phyloP scores from a whole-genome alignment of 2,329 filamentous ascomycete genomes.

The Hirsutella rhossiliensis region DNA sequence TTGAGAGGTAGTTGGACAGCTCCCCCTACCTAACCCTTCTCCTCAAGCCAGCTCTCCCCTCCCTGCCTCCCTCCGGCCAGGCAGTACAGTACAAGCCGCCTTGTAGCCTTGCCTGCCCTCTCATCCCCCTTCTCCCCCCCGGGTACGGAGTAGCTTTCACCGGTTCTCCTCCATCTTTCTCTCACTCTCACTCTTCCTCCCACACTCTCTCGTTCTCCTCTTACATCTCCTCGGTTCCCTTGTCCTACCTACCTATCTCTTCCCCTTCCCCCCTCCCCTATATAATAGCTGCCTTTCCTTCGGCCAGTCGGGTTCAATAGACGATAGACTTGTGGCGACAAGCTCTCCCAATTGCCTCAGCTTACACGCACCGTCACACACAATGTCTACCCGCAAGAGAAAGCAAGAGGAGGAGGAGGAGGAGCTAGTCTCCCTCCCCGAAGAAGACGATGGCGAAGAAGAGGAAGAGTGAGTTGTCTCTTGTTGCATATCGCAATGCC shows the following conservation, averaged over 20 bases:
- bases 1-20: too few species aligned
- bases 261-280: background rate
- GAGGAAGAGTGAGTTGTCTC: conserved; percentile 38
- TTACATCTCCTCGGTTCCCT: background rate
- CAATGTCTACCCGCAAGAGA: conserved; percentile 40
- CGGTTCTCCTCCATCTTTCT: background rate
- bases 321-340: too few species aligned
- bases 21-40: background rate
- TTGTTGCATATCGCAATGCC: background rate
- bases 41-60: background rate
- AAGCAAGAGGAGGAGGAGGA: conserved; percentile 47
- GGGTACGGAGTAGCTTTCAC: too few species aligned
- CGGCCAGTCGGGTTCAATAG: too few species aligned
- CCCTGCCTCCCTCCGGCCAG: background rate
- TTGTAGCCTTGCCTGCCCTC: background rate
- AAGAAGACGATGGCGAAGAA: conserved; percentile 37
- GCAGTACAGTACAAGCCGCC: too few species aligned
- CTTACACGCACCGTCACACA: conserved; percentile 3
- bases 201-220: background rate
- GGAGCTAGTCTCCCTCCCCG: conserved; percentile 41
- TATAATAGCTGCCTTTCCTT: background rate
- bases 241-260: background rate
- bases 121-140: background rate
- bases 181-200: background rate
- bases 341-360: background rate